Evolutionary conservation across 2,329 filamentous ascomycete genomes (phyloP).

Genomic region (Botrytis fragariae): DNA sequence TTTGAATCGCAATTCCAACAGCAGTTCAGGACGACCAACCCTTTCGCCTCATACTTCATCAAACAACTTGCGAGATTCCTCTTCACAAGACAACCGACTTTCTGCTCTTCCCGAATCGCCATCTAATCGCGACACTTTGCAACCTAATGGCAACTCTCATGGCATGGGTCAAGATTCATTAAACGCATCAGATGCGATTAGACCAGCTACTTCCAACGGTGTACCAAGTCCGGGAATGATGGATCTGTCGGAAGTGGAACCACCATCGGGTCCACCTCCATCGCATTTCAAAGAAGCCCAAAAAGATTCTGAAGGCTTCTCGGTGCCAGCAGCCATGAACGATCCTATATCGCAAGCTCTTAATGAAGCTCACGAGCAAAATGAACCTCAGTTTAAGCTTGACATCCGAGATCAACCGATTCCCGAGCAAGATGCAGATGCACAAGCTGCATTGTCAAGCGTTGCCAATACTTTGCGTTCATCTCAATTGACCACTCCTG

Average conservation of each 20-base stretch:
- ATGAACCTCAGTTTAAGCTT: conserved; percentile 71
- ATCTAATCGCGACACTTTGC: conserved; percentile 35
- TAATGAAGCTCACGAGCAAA: conserved; percentile 56
- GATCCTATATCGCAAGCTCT: conserved; percentile 71
- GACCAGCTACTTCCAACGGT: conserved; percentile 42
- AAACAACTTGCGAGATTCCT: conserved; percentile 55
- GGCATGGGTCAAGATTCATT: conserved; percentile 36
- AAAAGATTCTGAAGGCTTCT: conserved; percentile 75
- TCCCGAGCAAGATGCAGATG: conserved; percentile 72
- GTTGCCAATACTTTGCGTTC: conserved; percentile 70
- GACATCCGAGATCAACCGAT: conserved; percentile 78
- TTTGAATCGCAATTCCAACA: conserved; percentile 61
- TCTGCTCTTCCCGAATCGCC: conserved; percentile 59
- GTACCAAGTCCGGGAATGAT: conserved; percentile 38
- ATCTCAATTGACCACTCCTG: conserved; percentile 58
- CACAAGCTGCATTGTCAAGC: conserved; percentile 70
- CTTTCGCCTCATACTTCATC: conserved; percentile 58
- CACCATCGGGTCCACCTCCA: conserved; percentile 51
- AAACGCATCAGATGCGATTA: background rate
- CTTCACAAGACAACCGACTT: conserved; percentile 45
- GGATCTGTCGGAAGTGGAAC: conserved; percentile 51
- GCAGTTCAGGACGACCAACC: conserved; percentile 54
- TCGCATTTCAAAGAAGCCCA: conserved; percentile 40
- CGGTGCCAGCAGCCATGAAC: conserved; percentile 62
- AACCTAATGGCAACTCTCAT: conserved; percentile 33